Conservation (phyloP, 2,329 filamentous ascomycete species). For the Aspergillus calidoustus region DNA sequence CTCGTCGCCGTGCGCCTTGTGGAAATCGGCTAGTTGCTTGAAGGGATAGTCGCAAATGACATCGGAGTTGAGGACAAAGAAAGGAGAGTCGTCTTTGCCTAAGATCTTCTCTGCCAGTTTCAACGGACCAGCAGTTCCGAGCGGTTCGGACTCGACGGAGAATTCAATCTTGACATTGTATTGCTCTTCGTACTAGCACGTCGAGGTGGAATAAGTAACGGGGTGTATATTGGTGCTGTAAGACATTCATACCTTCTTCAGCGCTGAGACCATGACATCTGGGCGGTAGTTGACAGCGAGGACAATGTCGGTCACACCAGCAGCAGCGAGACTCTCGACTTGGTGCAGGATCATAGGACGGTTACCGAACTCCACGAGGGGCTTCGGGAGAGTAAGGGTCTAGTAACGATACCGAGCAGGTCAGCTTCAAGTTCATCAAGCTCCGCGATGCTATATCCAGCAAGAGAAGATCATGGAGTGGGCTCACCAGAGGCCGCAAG, state of each 20-base stretch:
- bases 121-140: constrained; percentile 91
- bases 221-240: not conserved
- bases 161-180: constrained; percentile 97
- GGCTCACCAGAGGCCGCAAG: constrained; percentile 86
- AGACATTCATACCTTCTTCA: constrained; percentile 72
- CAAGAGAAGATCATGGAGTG: constrained; percentile 22
- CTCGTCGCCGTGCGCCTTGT: constrained; percentile 90
- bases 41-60: constrained; percentile 99
- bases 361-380: constrained; percentile 97
- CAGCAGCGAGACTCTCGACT: constrained; percentile 89
- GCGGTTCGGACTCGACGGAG: constrained; percentile 92
- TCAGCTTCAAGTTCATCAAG: constrained; percentile 23
- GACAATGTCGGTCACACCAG: constrained; percentile 96
- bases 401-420: constrained; percentile 43
- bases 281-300: constrained; percentile 98
- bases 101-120: constrained; percentile 94
- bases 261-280: constrained; percentile 93
- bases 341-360: constrained; percentile 99
- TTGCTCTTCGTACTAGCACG: constrained; percentile 76
- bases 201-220: constrained; percentile 9
- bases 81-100: constrained; percentile 89
- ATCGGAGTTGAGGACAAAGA: constrained; percentile 98
- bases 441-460: constrained; percentile 10
- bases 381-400: constrained; percentile 97
- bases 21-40: constrained; percentile 84